These are phyloP conservation scores for Acanthamoeba triangularis DNA, from an alignment of 208 protist species.

Conservation along the genomic window DNA sequence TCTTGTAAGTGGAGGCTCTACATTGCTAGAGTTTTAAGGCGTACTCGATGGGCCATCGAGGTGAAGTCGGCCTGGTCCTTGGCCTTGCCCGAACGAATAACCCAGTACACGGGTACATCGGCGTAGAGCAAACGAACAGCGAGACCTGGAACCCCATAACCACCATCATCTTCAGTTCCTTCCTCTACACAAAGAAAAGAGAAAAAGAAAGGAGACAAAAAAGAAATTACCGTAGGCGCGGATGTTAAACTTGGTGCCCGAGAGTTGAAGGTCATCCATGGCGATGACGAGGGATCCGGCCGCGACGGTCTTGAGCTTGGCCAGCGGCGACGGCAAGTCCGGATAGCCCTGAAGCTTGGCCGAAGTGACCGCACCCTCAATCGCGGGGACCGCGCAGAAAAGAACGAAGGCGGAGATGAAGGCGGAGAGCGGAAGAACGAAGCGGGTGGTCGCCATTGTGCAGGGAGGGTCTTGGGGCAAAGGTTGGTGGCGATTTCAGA, in stretches of 20 bases:
- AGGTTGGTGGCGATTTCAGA: too few species aligned
- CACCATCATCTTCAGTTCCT: background rate
- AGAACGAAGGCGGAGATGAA: background rate
- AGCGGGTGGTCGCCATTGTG: background rate
- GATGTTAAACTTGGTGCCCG: background rate
- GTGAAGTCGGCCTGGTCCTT: constrained; percentile 56
- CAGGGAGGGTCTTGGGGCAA: too few species aligned
- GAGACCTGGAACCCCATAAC: background rate
- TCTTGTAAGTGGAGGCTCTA: background rate
- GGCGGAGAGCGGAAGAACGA: background rate
- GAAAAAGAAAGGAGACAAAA: background rate
- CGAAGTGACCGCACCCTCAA: background rate
- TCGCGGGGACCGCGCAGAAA: background rate
- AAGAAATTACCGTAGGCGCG: background rate
- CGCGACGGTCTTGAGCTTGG: constrained; percentile 17
- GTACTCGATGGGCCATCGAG: background rate
- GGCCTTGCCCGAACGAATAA: constrained; percentile 1
- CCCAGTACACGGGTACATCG: constrained; percentile 45
- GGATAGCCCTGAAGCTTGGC: constrained; percentile 19
- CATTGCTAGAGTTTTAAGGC: background rate
- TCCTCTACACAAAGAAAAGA: background rate
- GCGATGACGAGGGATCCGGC: constrained; percentile 20
- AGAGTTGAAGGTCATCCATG: constrained; percentile 17
- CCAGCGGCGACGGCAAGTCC: constrained; percentile 1
- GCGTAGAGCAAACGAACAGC: background rate